Evolutionary conservation across 176 grass and related monocot species (phyloP), one percentile per base, ranked within the genome.

Genomic region (Carex pumila): DNA sequence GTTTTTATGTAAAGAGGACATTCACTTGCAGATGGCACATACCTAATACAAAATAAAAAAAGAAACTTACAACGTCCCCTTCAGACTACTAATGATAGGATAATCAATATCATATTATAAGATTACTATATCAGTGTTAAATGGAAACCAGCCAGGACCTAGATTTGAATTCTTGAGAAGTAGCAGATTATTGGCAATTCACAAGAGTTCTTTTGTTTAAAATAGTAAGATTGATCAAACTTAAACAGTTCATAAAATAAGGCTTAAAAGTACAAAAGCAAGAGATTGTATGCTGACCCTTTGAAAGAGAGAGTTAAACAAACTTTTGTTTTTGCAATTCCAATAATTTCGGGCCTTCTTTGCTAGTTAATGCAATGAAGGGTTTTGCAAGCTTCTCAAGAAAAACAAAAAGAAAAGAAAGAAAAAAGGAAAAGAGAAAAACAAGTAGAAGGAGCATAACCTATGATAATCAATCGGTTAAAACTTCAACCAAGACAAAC

Each of bases 11-110:
- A 87, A 86, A 99, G 90, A 53, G 93, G 96, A 52, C 96, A 99
- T 94, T 99, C 96, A 75, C 83, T 92, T 90, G 89, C 89, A 74
- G 91, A 95, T 89, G 96, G 93, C 87, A 95, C 53, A 52, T 99
- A 99, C 69, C 96, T 99, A 83, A 60, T 80, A 12, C 57, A 63
- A 81, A 77, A 60, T 59, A 47, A 37, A 86, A 84, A 52, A 80
- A 67, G 19, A 1, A 14, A 30, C 67, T 85, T 56, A 81, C 72
- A 55, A 10, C 4, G 13, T 83, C 59, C 36, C 57, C 19, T 84
- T 88, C 4, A 21, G 72, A 92, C 85, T 50, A n/a, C 52, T 3
- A 88, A 74, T 62, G 65, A 18, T 34, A 69, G 31, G 61, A 72
- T 74, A 37, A 39, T 62, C 56, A 25, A 36, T 58, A 31, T 70